Evolutionary conservation across 2,329 filamentous ascomycete genomes (phyloP), one percentile per base, ranked within the genome.

Genomic region (Penicillium sp.): DNA sequence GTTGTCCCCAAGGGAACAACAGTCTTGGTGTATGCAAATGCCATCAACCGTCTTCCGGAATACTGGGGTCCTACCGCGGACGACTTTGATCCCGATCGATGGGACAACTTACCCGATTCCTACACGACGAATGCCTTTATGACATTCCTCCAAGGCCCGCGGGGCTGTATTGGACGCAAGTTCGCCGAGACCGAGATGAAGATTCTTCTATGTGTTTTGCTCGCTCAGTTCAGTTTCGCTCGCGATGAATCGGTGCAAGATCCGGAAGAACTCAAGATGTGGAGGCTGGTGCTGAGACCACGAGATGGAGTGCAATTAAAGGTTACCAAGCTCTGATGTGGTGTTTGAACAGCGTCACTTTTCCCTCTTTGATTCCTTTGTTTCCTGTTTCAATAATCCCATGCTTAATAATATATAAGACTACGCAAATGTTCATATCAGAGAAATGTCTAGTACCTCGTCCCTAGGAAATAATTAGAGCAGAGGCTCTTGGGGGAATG

Each of bases 181-280:
- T 71, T 72, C 53, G 69, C 69, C n/a, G 67, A 70, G 60, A 67
- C 67, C 0, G 69, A 72, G 58, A 71, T 71, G 67, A 71, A 71
- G 60, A 63, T 69, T 47, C 56, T 71, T 16, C 56, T 70, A 8
- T 71, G 69, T 54, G 68, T 66, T 33, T 57, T 71, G 58, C 60
- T 73, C 48, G 71, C 68, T 56, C 63, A 65, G 63, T 73, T 66
- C 61, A 59, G 52, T 2, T 73, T 73, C 60, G 68, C 66, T 60
- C 68, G 68, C 16, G 74, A 78, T 57, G 58, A 63, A 30, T 62
- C 59, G 26, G 66, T 71, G 6, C 65, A 67, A 3, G 71, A 79
- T 60, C 77, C 76, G 8, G 77, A 78, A 64, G 66, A 70, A 14
- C 71, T 74, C 69, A 79, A 79, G 68, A 78, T 78, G 76, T 79